Evolutionary conservation across 176 grass and related monocot species (phyloP).

Genomic region (Alloteropsis semialata): DNA sequence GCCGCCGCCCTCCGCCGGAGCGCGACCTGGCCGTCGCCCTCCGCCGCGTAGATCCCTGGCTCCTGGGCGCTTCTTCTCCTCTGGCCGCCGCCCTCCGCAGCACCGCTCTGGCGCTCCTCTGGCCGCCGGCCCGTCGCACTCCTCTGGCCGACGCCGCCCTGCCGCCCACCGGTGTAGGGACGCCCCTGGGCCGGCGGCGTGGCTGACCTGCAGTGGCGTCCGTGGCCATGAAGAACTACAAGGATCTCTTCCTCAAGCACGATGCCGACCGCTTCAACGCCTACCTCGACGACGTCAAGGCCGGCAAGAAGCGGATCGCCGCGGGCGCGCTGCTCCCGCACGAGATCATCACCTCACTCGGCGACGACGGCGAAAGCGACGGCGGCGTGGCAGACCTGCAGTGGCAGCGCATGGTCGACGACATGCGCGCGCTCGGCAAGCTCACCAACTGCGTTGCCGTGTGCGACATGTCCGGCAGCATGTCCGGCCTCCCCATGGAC

Average conservation of each 20-base stretch:
- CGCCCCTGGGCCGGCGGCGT: too few species aligned
- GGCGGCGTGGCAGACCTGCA: conserved; percentile 56
- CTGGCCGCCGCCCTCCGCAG: too few species aligned
- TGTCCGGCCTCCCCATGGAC: conserved; percentile 57
- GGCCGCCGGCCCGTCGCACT: too few species aligned
- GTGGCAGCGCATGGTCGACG: conserved; percentile 67
- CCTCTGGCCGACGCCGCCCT: too few species aligned
- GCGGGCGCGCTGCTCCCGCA: conserved; percentile 81
- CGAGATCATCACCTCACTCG: conserved; percentile 42
- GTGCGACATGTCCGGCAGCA: conserved; percentile 82
- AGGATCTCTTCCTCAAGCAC: conserved; percentile 58
- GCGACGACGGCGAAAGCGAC: not conserved
- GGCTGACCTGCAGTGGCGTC: too few species aligned
- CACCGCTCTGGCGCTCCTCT: too few species aligned
- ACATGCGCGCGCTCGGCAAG: conserved; percentile 44
- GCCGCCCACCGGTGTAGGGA: too few species aligned
- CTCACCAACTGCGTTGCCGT: conserved; percentile 69
- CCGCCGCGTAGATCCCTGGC: too few species aligned
- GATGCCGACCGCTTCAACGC: conserved; percentile 54
- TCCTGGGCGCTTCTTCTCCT: too few species aligned
- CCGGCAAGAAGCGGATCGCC: conserved; percentile 55
- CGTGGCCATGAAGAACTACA: conserved; percentile 88
- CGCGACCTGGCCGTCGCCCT: too few species aligned
- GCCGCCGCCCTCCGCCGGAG: too few species aligned
- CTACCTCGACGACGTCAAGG: conserved; percentile 57